Evolutionary conservation across 1,139 yeast species (phyloP).

Genomic region (Pneumocystis jirovecii): DNA sequence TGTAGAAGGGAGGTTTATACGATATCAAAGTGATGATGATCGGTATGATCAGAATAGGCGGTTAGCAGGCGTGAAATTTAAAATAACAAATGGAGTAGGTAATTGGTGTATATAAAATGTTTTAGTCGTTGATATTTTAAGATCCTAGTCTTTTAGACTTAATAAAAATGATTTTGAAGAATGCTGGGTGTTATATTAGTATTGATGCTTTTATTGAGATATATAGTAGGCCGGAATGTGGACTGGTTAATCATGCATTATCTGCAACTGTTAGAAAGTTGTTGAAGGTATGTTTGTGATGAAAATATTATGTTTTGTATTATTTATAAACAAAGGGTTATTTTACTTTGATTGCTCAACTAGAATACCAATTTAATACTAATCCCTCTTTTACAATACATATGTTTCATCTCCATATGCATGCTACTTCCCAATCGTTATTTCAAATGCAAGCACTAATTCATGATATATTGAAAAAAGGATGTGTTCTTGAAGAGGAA

Average conservation of each 20-base stretch:
- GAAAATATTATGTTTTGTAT: neutral
- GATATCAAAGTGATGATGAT: neutral
- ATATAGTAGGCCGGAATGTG: slow-evolving; percentile 43
- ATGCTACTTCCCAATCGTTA: slow-evolving; percentile 29
- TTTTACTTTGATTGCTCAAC: slow-evolving; percentile 31
- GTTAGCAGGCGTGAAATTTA: neutral
- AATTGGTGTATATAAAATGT: neutral
- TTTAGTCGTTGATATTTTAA: neutral
- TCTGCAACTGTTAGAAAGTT: slow-evolving; percentile 44
- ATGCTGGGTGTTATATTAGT: slow-evolving; percentile 49
- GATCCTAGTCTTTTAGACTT: slow-evolving; percentile 63
- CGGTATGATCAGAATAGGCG: neutral
- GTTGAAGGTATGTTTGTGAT: slow-evolving; percentile 21
- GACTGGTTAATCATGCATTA: slow-evolving; percentile 60
- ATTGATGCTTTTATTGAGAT: slow-evolving; percentile 40
- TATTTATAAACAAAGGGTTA: slow-evolving; percentile 27
- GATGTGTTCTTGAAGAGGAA: slow-evolving; percentile 14
- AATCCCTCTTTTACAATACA: slow-evolving; percentile 36
- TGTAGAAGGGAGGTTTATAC: neutral
- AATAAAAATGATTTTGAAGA: slow-evolving; percentile 44
- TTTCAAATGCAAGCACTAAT: slow-evolving; percentile 46
- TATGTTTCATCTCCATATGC: slow-evolving; percentile 32
- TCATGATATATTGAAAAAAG: slow-evolving; percentile 19
- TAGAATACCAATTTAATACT: slow-evolving; percentile 40
- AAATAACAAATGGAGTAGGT: neutral